These are phyloP conservation scores for Bretschneidera sinensis DNA, from an alignment of 345 rosid species.

Conservation along the genomic window DNA sequence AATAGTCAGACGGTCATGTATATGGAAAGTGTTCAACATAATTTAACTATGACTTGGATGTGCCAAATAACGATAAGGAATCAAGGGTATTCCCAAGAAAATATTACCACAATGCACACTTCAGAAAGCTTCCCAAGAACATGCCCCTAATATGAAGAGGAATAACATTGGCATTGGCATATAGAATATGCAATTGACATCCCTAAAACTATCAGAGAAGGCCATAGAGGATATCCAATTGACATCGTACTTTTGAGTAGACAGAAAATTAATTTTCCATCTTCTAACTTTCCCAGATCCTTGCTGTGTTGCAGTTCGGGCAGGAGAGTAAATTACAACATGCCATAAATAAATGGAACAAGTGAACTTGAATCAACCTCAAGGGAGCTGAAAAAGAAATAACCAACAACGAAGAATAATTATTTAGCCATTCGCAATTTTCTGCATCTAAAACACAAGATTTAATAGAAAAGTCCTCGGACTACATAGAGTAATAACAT, in stretches of 20 bases:
- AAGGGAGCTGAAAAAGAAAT: background rate
- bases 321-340: slow-evolving; percentile 92
- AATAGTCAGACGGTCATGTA: no score
- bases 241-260: slow-evolving; percentile 74
- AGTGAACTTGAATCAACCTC: background rate
- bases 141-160: background rate
- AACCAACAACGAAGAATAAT: no score
- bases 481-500: no score
- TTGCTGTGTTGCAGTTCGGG: slow-evolving; percentile 89
- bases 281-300: slow-evolving; percentile 93
- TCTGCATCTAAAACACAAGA: background rate
- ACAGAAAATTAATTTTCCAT: slow-evolving; percentile 90
- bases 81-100: background rate
- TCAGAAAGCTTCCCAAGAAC: background rate
- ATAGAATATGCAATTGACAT: background rate
- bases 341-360: slow-evolving; percentile 17
- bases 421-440: background rate
- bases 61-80: background rate
- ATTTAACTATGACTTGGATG: background rate
- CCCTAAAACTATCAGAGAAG: background rate
- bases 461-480: background rate
- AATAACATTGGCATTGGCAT: background rate
- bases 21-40: no score
- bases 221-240: background rate
- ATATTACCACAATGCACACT: background rate